These are phyloP conservation scores for Erigeron philadelphicus DNA, from an alignment of 140 eudicot genomes.

Conservation along the genomic window DNA sequence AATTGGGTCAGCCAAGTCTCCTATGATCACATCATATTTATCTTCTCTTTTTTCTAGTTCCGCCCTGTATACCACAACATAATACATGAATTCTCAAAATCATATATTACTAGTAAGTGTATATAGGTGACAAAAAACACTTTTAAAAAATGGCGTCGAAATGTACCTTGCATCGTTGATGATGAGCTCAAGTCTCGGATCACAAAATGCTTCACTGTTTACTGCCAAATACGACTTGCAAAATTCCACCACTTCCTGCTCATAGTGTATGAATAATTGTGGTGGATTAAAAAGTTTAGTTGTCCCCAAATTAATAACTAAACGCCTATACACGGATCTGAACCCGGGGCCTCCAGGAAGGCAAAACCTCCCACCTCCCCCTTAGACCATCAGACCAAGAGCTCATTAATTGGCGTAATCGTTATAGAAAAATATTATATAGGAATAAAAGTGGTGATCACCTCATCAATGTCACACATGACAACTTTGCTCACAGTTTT, in stretches of 20 bases:
- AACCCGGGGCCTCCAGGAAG: too few relatives aligned
- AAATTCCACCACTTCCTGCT: conserved; percentile 92
- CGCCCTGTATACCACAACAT: conserved; percentile 39
- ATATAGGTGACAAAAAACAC: background rate
- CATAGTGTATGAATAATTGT: background rate
- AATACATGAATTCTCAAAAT: background rate
- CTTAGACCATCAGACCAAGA: too few relatives aligned
- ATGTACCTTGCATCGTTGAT: conserved; percentile 81
- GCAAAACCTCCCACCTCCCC: too few relatives aligned
- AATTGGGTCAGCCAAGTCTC: conserved; percentile 94
- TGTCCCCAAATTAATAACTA: background rate
- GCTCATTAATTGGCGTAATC: background rate
- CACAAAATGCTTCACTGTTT: conserved; percentile 64
- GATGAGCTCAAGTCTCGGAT: conserved; percentile 71
- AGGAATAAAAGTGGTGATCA: conserved; percentile 8
- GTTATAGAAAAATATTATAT: background rate
- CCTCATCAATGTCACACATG: conserved; percentile 95
- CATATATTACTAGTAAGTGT: background rate
- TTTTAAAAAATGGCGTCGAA: background rate
- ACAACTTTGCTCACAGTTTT: conserved; percentile 56
- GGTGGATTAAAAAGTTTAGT: background rate
- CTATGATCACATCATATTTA: conserved; percentile 74
- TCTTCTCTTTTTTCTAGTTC: conserved; percentile 71
- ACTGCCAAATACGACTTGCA: conserved; percentile 71
- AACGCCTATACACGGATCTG: too few relatives aligned